phyloP scores from a whole-genome alignment of 1,284 basidiomycete genomes.

The Pseudozyma tsukubaensis region DNA sequence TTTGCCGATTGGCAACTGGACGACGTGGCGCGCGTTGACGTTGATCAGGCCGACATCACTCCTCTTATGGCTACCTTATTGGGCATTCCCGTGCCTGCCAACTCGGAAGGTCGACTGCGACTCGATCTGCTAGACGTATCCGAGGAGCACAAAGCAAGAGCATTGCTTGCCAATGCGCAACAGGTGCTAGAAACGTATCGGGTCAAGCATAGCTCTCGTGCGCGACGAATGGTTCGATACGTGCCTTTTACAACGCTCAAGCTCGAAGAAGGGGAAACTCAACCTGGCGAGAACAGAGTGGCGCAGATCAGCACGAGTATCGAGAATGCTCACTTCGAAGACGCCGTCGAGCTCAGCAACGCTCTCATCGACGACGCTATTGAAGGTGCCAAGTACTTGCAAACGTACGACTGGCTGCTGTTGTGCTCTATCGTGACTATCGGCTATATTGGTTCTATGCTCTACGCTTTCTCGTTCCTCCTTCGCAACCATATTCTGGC shows the following conservation, averaged over 20 bases:
- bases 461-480: constrained; percentile 64
- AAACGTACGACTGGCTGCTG: constrained; percentile 83
- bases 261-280: background rate
- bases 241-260: constrained; percentile 42
- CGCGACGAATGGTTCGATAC: constrained; percentile 48
- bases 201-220: constrained; percentile 74
- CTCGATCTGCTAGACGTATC: constrained; percentile 62
- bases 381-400: constrained; percentile 81
- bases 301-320: constrained; percentile 68
- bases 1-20: constrained; percentile 58
- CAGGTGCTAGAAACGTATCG: constrained; percentile 83
- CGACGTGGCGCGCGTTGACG: constrained; percentile 69
- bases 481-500: constrained; percentile 53
- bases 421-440: constrained; percentile 78
- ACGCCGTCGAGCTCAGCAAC: constrained; percentile 73
- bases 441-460: constrained; percentile 83
- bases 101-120: constrained; percentile 69
- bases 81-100: constrained; percentile 63
- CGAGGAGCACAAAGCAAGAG: constrained; percentile 73
- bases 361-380: constrained; percentile 75
- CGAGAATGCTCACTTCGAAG: constrained; percentile 70
- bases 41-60: constrained; percentile 86
- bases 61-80: constrained; percentile 75
- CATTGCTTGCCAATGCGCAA: constrained; percentile 79
- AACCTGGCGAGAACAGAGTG: constrained; percentile 69